Evolutionary conservation across 2,329 filamentous ascomycete genomes (phyloP), one percentile per base, ranked within the genome.

Genomic region (Diaporthe ampelina): DNA sequence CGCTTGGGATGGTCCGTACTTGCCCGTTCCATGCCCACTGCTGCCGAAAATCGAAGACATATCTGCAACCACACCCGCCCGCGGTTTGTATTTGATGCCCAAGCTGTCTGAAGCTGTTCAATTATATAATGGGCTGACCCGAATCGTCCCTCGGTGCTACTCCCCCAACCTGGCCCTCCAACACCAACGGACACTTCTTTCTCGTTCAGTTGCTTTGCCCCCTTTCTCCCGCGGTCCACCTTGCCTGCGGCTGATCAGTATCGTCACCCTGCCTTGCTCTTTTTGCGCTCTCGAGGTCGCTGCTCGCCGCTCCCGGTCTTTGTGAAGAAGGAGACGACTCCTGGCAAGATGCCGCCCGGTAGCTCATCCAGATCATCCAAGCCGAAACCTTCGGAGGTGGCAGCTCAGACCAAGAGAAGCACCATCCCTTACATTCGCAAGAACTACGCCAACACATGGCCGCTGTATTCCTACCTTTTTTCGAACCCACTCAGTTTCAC

Each of bases 351-450:
- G 90, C 88, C 89, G 74, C 79, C 79, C 32, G 75, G 79, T 29
- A 80, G 76, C 75, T 78, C 78, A 19, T 77, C 77, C 57, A 79
- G 78, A 71, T 86, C 87, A 65, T 85, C 88, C 72, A 91, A 88
- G 82, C 88, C 88, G 59, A 92, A 91, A 82, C 89, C 91, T 17
- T 90, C 92, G 54, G 92, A 94, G 77, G 90, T 95, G 71, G 93
- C 93, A 72, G 89, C 91, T 35, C 92, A 94, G 81, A 93, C 92
- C n/a, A 94, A 94, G 82, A 89, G 87, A 78, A 88, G 88, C 74
- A 93, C 92, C 80, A 92, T 94, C 77, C 92, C 93, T 21, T 85
- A 89, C 76, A 90, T 94, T 78, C 88, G 86, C 79, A 85, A 86
- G 48, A 85, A 89, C 79, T 91, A 88, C 82, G 86, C 84, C 74